phyloP scores from a whole-genome alignment of 148 eudicot genomes.

The Persicaria tinctoria region DNA sequence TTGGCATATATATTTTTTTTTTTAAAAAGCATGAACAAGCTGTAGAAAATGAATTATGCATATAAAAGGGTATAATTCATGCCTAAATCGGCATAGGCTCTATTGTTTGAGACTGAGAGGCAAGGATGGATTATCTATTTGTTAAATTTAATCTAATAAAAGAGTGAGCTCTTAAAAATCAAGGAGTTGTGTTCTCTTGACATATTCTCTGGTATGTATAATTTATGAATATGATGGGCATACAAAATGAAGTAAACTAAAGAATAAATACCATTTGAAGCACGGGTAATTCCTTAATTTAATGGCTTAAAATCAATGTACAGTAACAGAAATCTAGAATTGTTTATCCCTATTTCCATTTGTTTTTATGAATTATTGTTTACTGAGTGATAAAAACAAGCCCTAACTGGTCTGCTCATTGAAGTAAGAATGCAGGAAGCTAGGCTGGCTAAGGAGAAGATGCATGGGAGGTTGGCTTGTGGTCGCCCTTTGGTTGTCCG shows the following conservation, averaged over 20 bases:
- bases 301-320: neutral
- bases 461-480: constrained; percentile 75
- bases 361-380: neutral
- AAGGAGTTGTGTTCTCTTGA: too few species aligned
- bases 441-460: constrained; percentile 75
- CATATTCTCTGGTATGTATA: too few species aligned
- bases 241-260: neutral
- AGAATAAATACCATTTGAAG: neutral
- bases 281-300: neutral
- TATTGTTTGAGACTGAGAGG: too few species aligned
- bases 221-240: too few species aligned
- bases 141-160: too few species aligned
- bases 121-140: too few species aligned
- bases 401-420: constrained; percentile 31
- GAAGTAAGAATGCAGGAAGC: constrained; percentile 99
- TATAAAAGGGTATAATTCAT: too few species aligned
- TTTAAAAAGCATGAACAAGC: too few species aligned
- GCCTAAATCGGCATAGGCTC: too few species aligned
- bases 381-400: neutral
- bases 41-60: too few species aligned
- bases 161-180: too few species aligned
- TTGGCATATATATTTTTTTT: too few species aligned
- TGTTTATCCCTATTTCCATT: constrained; percentile 15
- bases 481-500: constrained; percentile 90
- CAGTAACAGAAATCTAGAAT: neutral